Evolutionary conservation across 148 eudicot species (phyloP).

Genomic region (Chenopodium berlandieri): DNA sequence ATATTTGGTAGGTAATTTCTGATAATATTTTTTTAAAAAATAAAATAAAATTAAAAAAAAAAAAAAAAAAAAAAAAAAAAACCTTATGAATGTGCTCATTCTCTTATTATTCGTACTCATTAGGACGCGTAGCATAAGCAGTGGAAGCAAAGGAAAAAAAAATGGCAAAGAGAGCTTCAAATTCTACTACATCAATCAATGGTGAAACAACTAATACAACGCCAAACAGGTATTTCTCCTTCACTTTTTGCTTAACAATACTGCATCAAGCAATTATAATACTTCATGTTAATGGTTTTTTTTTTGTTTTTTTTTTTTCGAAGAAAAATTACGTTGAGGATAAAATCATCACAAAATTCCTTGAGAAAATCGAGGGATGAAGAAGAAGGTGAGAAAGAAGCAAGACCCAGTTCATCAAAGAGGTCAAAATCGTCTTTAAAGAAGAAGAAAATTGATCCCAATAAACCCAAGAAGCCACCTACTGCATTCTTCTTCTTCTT

Average conservation of each 20-base stretch:
- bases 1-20: too few species aligned
- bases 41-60: too few species aligned
- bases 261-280: not conserved
- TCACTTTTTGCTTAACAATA: too few species aligned
- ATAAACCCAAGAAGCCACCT: constrained; percentile 92
- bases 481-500: constrained; percentile 94
- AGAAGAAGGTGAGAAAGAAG: constrained; percentile 23
- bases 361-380: constrained; percentile 5
- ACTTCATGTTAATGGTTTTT: not conserved
- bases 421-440: constrained; percentile 21
- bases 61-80: too few species aligned
- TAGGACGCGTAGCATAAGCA: not conserved
- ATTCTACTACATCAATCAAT: not conserved
- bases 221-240: not conserved
- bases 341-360: constrained; percentile 23
- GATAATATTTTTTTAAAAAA: too few species aligned
- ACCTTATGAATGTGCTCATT: too few species aligned
- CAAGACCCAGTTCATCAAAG: constrained; percentile 17
- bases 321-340: constrained; percentile 42
- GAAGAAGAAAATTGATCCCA: constrained; percentile 44
- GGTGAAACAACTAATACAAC: not conserved
- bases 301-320: not conserved
- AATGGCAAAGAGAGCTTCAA: constrained; percentile 11
- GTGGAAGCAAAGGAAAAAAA: not conserved
- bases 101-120: too few species aligned